Base-by-base conservation (phyloP, 345 rosid species). In the Rhodomyrtus tomentosa region DNA sequence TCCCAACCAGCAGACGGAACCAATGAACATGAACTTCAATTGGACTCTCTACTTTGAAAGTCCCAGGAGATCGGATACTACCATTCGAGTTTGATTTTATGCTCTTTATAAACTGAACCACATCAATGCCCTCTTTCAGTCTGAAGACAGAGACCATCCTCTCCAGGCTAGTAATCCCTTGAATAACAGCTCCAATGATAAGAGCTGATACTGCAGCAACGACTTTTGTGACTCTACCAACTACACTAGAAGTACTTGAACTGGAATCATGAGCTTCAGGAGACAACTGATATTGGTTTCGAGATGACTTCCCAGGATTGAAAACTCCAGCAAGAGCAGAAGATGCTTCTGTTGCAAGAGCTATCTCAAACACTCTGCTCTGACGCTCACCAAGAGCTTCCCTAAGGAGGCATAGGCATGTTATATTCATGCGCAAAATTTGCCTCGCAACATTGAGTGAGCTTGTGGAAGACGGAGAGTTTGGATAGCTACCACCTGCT, bases 381-480 rank as follows among this genome's bases (percentile, higher is more conserved):
- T 96, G 99, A 88, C 99, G 99, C 87, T 96, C 99, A 85, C 99
- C 99, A 88, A 98, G 93, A 85, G 97, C 98, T 86, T 96, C 99
- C 90, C 93, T 96, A 7, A 98, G 93, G 76, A 98, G 92, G 87
- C 94, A 92, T 53, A 98, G 87, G 89, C 98, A 96, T 62, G 89
- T 91, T 87, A 96, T 88, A 89, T 98, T 96, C 85, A 96, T 91
- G n/a, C 90, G 95, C 90, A 98, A 88, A 84, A 96, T 88, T 85
- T 93, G 92, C 90, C 91, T 91, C 6, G 95, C 95, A 87, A 93
- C 81, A 84, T 84, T 91, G 55, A 92, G 89, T 82, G 91, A 87
- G 89, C 89, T 90, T 81, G 87, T 21, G 56, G 90, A 82, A 80
- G 94, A 89, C 49, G 92, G 88, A 87, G 92, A 88, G 88, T 87